Base-by-base conservation (phyloP, 495 filamentous ascomycete species). In the Tuber calosporum region DNA sequence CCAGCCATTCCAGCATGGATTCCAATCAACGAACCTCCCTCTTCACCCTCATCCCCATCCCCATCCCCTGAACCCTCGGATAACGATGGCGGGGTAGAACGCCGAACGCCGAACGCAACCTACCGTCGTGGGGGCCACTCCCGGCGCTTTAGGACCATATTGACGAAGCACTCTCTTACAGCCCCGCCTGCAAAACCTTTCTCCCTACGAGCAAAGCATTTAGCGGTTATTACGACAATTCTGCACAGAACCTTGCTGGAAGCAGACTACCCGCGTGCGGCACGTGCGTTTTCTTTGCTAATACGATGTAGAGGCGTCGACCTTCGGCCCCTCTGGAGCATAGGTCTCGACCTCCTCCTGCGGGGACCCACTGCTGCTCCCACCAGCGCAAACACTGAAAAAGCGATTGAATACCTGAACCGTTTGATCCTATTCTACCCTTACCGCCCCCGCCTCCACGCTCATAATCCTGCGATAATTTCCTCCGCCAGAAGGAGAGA, bases 281-380 rank as follows among this genome's bases (percentile, higher is more conserved):
- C 68, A 7, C 79, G 79, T 22, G 79, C 79, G 13, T 81, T 69
- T 37, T 79, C 67, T 19, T 66, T 81, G 19, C 66, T 81, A 22
- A 48, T 81, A 15, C 70, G 79, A 8, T 68, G 73, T 26, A 78
- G 70, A 36, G 69, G 71, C 34, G 69, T 81, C 7, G 79, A 81
- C 53, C n/a, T 81, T 20, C 68, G 79, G 2, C 13, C 37, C 0
- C 58, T 81, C 17, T 81, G 79, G 79, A 67, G 48, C 4, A 69
- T 81, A 7, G 79, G 79, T 2, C 15, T 80, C 8, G 72, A 80
- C 30, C 74, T 81, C 9, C 72, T 79, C 13, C 62, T 79, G 2
- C 36, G 43, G 17, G 41, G 39, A 19, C 68, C 73, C n/a, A 69
- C 53, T 53, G 5, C 40, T 4, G 43, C 13, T 9, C 38, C 39